A percentile compares a stretch with the other conserved stretches of the same genome.
Conservation (phyloP, 2,329 filamentous ascomycete genomes). For the Phialophora macrospora region DNA sequence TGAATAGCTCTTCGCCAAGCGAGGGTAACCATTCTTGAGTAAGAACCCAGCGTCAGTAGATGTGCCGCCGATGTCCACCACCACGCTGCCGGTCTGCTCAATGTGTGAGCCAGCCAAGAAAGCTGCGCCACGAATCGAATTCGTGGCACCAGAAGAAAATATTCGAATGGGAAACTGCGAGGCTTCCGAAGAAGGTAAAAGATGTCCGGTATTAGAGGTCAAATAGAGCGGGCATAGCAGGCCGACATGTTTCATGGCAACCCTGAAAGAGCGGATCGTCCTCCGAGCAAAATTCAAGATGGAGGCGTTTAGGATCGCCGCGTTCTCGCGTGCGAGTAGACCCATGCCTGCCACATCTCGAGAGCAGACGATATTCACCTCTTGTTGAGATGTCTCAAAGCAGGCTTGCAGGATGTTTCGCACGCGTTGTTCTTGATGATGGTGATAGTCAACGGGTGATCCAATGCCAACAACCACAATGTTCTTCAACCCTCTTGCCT, state of each 20-base stretch:
- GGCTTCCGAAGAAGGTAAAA: conserved; percentile 58
- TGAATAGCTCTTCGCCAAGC: conserved; percentile 63
- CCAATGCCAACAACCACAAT: conserved; percentile 55
- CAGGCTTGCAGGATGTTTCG: conserved; percentile 47
- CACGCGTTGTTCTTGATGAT: conserved; percentile 50
- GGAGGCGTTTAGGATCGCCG: conserved; percentile 68
- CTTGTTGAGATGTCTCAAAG: conserved; percentile 40
- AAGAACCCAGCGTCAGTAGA: conserved; percentile 68
- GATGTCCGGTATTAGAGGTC: conserved; percentile 67
- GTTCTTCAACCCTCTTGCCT: conserved; percentile 45
- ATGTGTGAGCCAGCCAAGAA: conserved; percentile 61
- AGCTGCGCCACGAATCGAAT: conserved; percentile 67
- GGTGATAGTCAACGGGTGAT: conserved; percentile 52
- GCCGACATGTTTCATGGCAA: conserved; percentile 57
- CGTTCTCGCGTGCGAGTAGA: conserved; percentile 65
- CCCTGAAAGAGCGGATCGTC: conserved; percentile 62
- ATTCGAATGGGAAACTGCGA: conserved; percentile 64
- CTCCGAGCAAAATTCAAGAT: conserved; percentile 63
- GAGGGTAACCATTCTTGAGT: conserved; percentile 65
- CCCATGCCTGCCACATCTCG: conserved; percentile 52
- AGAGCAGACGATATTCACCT: conserved; percentile 52
- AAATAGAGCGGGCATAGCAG: conserved; percentile 63
- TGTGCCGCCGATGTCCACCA: conserved; percentile 70
- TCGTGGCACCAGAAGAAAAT: conserved; percentile 68
- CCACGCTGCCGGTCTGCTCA: conserved; percentile 56